Evolutionary conservation across 2,329 filamentous ascomycete species (phyloP).

Genomic region (Cladobotryum protrusum): DNA sequence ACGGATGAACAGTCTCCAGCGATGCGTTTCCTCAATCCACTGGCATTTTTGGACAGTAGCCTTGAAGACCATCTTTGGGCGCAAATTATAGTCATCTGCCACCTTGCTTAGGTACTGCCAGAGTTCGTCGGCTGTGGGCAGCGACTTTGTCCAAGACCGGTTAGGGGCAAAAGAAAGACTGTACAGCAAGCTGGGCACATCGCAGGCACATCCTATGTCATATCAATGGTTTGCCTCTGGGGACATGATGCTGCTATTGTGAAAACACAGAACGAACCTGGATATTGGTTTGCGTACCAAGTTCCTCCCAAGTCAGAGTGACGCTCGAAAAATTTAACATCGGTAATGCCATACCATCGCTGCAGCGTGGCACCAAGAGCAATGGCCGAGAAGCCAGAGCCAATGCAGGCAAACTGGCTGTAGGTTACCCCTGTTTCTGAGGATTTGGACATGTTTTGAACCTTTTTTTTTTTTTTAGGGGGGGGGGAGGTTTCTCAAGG

Average conservation of each 20-base stretch:
- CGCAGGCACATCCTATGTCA: conserved; percentile 40
- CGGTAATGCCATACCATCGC: conserved; percentile 49
- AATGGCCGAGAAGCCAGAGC: conserved; percentile 57
- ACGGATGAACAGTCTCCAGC: conserved; percentile 30
- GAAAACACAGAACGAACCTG: conserved; percentile 29
- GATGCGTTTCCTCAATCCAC: conserved; percentile 29
- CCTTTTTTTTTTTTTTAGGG: not conserved
- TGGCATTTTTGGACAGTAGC: conserved; percentile 31
- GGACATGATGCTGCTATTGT: not conserved
- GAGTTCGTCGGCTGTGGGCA: conserved; percentile 52
- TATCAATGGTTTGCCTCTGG: not conserved
- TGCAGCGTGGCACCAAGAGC: conserved; percentile 54
- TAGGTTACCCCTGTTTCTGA: conserved; percentile 17
- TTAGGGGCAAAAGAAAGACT: conserved; percentile 56
- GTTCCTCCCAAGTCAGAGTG: conserved; percentile 54
- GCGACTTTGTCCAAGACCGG: conserved; percentile 52
- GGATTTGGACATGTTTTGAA: not conserved
- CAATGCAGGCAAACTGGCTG: conserved; percentile 42
- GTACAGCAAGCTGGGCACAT: conserved; percentile 55
- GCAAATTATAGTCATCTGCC: conserved; percentile 39
- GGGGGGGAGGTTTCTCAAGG: not conserved
- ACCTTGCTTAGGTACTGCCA: conserved; percentile 48
- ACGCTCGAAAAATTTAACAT: conserved; percentile 56
- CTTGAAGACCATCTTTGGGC: conserved; percentile 33
- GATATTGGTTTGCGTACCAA: conserved; percentile 59